These are phyloP conservation scores for Diplotaxis tenuifolia DNA, from an alignment of 345 rosid genomes.

Conservation along the genomic window DNA sequence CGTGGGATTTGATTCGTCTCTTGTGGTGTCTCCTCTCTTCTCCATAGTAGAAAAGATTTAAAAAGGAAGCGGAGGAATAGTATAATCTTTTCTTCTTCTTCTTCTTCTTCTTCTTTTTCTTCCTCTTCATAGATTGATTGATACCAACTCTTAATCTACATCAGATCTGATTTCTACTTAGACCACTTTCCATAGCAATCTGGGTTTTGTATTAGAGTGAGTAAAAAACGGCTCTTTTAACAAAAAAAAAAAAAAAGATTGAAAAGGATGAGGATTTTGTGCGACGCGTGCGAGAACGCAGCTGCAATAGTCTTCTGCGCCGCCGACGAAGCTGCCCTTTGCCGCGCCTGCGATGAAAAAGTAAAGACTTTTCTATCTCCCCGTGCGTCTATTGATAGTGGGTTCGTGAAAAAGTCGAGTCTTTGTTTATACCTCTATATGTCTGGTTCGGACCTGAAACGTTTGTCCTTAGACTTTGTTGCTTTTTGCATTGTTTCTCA, in stretches of 20 bases:
- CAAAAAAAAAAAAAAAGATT: neutral
- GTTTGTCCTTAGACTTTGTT: no score
- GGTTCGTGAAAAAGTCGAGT: conserved; percentile 16
- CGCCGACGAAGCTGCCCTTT: conserved; percentile 85
- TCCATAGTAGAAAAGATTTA: conserved; percentile 3
- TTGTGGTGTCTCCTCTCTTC: conserved; percentile 12
- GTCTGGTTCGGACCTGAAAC: no score
- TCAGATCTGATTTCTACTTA: neutral
- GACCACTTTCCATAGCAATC: conserved; percentile 10
- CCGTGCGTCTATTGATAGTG: neutral
- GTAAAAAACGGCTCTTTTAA: neutral
- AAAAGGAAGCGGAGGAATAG: neutral
- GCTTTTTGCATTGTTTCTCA: conserved; percentile 10
- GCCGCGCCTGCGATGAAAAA: conserved; percentile 79
- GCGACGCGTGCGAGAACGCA: conserved; percentile 72
- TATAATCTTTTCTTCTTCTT: neutral
- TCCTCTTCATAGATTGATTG: conserved; percentile 5
- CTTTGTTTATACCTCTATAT: neutral
- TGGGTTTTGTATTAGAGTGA: conserved; percentile 20
- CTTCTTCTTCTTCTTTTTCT: neutral
- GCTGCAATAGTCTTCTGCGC: conserved; percentile 88
- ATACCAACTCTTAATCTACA: conserved; percentile 18
- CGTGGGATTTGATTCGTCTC: conserved; percentile 23
- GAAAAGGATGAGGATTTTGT: conserved; percentile 58
- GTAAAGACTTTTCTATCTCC: no score